Evolutionary conservation across 176 grass and related monocot genomes (phyloP).

Genomic region (Carex scoparia): DNA sequence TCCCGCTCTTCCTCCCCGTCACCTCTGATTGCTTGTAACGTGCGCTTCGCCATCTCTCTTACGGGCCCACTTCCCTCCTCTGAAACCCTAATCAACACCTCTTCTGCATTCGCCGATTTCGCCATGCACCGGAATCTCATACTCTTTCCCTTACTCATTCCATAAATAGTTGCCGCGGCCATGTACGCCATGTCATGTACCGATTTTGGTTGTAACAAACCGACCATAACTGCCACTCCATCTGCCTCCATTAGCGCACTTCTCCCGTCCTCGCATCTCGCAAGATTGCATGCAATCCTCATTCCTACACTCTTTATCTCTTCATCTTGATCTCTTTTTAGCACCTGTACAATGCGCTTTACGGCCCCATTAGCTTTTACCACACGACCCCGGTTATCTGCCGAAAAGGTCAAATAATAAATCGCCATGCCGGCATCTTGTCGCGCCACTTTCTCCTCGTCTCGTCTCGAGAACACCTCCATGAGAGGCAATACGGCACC

Average conservation of each 20-base stretch:
- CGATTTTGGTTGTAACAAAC: constrained; percentile 28
- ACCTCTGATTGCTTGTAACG: constrained; percentile 55
- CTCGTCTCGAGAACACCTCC: constrained; percentile 9
- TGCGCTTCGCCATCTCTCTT: constrained; percentile 59
- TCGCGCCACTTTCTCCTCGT: constrained; percentile 12
- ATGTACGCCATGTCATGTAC: constrained; percentile 5
- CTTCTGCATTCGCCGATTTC: constrained; percentile 50
- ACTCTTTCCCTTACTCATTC: constrained; percentile 71
- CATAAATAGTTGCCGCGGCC: neutral
- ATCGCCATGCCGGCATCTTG: constrained; percentile 45
- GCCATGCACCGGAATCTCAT: constrained; percentile 74
- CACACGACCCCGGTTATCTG: constrained; percentile 31
- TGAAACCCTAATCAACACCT: constrained; percentile 43
- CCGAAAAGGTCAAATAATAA: constrained; percentile 41
- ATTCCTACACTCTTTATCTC: constrained; percentile 20
- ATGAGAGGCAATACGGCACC: constrained; percentile 40
- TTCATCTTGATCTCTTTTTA: constrained; percentile 5
- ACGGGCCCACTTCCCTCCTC: constrained; percentile 34
- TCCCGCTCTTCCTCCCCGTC: constrained; percentile 38
- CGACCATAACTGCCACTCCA: constrained; percentile 41
- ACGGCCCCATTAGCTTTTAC: constrained; percentile 19
- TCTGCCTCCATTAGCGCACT: constrained; percentile 69
- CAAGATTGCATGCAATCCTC: constrained; percentile 35
- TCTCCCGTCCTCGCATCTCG: constrained; percentile 48
- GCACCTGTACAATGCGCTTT: constrained; percentile 17